Conservation (phyloP, 2,329 filamentous ascomycete genomes). For the Ceratocystis huliohia region DNA sequence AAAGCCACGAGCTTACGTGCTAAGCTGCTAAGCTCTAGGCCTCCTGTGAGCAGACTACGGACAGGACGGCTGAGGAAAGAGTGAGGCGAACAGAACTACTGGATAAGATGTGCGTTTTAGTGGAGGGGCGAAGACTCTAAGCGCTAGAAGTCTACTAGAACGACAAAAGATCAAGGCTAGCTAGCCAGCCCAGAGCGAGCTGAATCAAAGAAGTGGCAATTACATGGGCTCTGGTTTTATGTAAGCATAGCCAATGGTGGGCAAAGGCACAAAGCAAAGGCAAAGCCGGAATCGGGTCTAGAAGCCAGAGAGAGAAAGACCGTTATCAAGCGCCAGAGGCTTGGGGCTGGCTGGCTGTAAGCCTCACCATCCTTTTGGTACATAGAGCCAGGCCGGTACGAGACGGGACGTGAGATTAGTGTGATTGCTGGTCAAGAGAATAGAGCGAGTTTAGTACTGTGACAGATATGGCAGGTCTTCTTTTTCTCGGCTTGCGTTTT, state of each 20-base stretch:
- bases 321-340: neutral
- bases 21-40: no score
- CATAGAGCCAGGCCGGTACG: neutral
- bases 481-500: neutral
- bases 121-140: neutral
- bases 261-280: neutral
- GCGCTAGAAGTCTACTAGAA: conserved; percentile 5
- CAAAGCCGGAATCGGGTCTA: neutral
- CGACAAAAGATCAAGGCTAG: neutral
- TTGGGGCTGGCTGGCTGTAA: neutral
- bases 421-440: neutral
- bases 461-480: neutral
- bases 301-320: neutral
- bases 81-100: neutral
- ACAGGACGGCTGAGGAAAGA: neutral
- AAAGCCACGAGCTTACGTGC: neutral
- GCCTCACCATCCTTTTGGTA: neutral
- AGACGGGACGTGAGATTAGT: no score
- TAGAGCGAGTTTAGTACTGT: neutral
- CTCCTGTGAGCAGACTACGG: neutral
- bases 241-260: neutral
- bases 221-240: neutral
- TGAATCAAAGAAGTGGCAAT: no score
- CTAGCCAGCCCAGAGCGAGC: neutral
- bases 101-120: neutral